A percentile compares a stretch with the other conserved stretches of the same genome.
phyloP scores from a whole-genome alignment of 176 grass and related monocot genomes.

The Oryza punctata region DNA sequence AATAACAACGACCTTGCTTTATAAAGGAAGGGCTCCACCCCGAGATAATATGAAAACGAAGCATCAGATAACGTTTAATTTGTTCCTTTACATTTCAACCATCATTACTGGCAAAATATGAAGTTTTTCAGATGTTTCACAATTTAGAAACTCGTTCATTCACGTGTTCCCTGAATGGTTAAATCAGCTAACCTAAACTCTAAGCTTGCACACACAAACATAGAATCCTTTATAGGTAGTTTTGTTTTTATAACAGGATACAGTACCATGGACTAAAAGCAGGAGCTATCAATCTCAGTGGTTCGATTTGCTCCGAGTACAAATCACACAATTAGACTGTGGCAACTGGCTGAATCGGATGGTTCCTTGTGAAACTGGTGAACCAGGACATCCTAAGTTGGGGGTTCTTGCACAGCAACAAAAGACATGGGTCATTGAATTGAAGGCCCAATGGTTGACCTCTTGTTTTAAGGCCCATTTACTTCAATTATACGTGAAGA shows the following conservation, averaged over 20 bases:
- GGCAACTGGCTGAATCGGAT: background rate
- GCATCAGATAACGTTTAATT: constrained; percentile 3
- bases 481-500: background rate
- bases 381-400: background rate
- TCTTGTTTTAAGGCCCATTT: background rate
- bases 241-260: background rate
- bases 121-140: background rate
- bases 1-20: constrained; percentile 4
- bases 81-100: background rate
- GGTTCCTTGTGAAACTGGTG: background rate
- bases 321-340: background rate
- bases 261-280: background rate
- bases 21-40: background rate
- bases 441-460: background rate
- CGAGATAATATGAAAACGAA: background rate
- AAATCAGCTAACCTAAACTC: background rate
- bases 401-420: background rate
- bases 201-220: background rate
- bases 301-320: background rate
- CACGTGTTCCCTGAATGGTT: constrained; percentile 15
- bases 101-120: background rate
- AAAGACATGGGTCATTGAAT: background rate
- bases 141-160: background rate
- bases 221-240: background rate
- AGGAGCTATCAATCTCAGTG: background rate